These are phyloP conservation scores for Alliaria petiolata DNA, from an alignment of 345 rosid genomes.

Conservation along the genomic window DNA sequence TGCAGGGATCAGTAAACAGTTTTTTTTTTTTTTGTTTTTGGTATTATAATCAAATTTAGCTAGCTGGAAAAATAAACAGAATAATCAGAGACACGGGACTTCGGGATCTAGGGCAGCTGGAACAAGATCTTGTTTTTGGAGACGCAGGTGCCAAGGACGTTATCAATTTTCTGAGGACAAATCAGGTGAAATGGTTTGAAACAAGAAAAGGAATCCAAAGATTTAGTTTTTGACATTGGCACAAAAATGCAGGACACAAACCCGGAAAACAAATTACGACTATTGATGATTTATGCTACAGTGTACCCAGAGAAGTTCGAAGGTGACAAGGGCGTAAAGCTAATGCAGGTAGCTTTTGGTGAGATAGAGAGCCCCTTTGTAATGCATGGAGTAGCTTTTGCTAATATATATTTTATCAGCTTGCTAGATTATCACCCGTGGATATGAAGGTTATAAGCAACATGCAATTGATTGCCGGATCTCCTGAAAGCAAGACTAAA, in stretches of 20 bases:
- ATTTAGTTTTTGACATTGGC: neutral
- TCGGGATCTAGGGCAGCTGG: conserved; percentile 88
- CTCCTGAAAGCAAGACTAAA: conserved; percentile 46
- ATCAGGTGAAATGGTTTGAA: conserved; percentile 44
- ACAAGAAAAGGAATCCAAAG: neutral
- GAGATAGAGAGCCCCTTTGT: neutral
- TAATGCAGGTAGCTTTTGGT: conserved; percentile 73
- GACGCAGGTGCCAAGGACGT: conserved; percentile 94
- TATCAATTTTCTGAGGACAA: conserved; percentile 67
- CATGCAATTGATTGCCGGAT: conserved; percentile 71
- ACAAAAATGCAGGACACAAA: conserved; percentile 48
- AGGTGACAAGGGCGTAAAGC: conserved; percentile 81
- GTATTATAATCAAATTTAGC: conserved; percentile 34
- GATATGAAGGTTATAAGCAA: conserved; percentile 77
- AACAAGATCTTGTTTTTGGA: conserved; percentile 98
- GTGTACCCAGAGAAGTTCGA: conserved; percentile 93
- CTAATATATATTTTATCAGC: conserved; percentile 41
- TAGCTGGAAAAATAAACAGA: conserved; percentile 80
- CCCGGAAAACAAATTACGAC: conserved; percentile 80
- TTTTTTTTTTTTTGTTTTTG: no score
- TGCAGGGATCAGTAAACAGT: neutral
- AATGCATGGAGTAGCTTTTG: neutral
- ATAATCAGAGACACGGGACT: conserved; percentile 65
- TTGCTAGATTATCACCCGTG: conserved; percentile 65
- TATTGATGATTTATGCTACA: conserved; percentile 81